Evolutionary conservation across 73 alveolate species (phyloP), one percentile per base, ranked within the genome.

Genomic region (Tetrahymena malaccensis): DNA sequence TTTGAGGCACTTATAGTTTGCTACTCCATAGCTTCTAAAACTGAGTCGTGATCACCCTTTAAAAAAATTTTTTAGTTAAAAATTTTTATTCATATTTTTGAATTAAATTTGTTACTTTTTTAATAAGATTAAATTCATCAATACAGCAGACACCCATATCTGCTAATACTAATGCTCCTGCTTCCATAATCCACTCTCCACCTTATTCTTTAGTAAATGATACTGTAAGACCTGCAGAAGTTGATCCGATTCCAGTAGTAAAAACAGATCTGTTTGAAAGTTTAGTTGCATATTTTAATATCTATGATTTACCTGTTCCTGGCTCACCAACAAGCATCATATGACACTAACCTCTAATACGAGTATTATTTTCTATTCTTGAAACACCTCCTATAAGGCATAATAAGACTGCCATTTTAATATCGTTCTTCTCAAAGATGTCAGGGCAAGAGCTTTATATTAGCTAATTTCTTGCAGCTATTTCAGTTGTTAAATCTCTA

Each of bases 101-200:
- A 4, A 31, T 70, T 70, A 70, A 70, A 25, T 97, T 94, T 57
- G 94, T 98, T 38, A 97, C 98, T 27, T 93, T 43, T 43, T 96
- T 96, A 11, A 98, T 85, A 12, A 97, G 85, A 22, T 98, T 97
- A 85, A 98, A 97, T 94, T 98, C 99, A 94, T 98, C 99, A 34
- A 98, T 98, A 34, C 99, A 98, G 97, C 99, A 98, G 13, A 98
- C 96, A n/a, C 99, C 99, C 85, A 97, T 95, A 96, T 98, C 99
- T 43, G 98, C 98, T 35, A 97, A 94, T 4, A 96, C 99, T 34
- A 98, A 97, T 8, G 99, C 99, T 17, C 99, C 99, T 25, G 99
- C 99, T 85, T 98, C 99, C 37, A 98, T 93, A 85, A 98, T 96
- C 96, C 98, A 98, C 43, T 98, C 99, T 19, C 85, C 58, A 6